phyloP scores from a whole-genome alignment of 345 rosid species.

The Populus euphratica region DNA sequence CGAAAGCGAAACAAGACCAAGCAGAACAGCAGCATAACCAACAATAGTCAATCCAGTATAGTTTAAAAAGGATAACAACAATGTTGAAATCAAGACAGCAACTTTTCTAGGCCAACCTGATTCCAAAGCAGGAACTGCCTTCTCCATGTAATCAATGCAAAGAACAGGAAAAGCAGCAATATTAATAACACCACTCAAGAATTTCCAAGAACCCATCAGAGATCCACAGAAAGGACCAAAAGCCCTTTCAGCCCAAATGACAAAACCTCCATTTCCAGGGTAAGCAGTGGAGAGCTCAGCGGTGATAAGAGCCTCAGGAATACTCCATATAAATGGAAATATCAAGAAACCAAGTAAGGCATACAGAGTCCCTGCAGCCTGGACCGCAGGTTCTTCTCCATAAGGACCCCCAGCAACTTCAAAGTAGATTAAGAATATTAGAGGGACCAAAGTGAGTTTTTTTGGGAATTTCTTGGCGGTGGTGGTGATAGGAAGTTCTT shows the following conservation, averaged over 20 bases:
- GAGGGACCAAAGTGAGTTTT: conserved; percentile 66
- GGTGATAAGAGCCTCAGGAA: conserved; percentile 82
- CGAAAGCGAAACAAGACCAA: conserved; percentile 65
- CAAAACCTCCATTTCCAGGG: conserved; percentile 88
- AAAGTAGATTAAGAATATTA: conserved; percentile 79
- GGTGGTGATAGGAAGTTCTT: conserved; percentile 15
- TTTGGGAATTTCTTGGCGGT: conserved; percentile 19
- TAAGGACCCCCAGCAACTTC: conserved; percentile 92
- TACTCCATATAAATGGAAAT: conserved; percentile 84
- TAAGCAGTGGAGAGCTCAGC: conserved; percentile 86
- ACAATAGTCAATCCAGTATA: conserved; percentile 68
- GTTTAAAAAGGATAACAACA: conserved; percentile 55
- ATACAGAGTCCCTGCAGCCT: conserved; percentile 70
- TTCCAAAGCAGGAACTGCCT: conserved; percentile 34
- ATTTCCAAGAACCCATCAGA: conserved; percentile 80
- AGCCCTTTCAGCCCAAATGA: conserved; percentile 74
- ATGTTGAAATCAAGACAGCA: conserved; percentile 39
- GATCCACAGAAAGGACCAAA: conserved; percentile 72
- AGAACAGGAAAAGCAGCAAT: conserved; percentile 73
- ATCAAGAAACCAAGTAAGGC: conserved; percentile 66
- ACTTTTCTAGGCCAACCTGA: conserved; percentile 59
- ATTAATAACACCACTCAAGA: conserved; percentile 73
- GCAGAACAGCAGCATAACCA: conserved; percentile 64
- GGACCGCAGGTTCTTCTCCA: conserved; percentile 73
- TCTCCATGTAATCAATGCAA: conserved; percentile 58